Base-by-base conservation (phyloP, 768 basidiomycete species). In the Lactarius akahatsu region DNA sequence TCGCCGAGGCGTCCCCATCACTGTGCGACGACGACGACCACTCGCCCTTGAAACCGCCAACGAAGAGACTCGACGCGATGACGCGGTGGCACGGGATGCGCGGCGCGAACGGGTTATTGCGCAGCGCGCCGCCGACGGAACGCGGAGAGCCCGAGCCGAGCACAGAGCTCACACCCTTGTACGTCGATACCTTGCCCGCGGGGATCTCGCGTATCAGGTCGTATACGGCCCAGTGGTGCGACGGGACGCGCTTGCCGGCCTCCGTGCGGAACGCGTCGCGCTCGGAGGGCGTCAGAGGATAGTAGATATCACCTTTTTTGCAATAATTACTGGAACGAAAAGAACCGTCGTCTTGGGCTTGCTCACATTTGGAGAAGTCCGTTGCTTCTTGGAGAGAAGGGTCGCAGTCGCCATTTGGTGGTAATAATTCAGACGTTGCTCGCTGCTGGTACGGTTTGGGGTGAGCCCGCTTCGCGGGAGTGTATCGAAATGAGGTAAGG, bases 51-150 rank as follows among this genome's bases (percentile, higher is more conserved):
- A 85, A 89, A 0, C 89, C 89, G 2, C 87, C 88, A 15, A 89
- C 78, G 62, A 80, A 87, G 13, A 81, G 73, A 67, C 80, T 83
- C 0, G 86, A 83, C 0, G 87, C 85, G 16, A 90, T 82, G 61
- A 91, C 81, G 40, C 89, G 83, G 71, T 90, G 89, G 66, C 89
- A 91, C 0, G 89, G 89, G 5, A 90, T 79, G 65, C 78, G 81
- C 0, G 89, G 89, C 4, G 82, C 81, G 73, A 90, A 91, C 0
- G 89, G 88, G 70, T 90, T 90, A 59, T 78, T 80, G 50, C 85
- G 79, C 32, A 90, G 75, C 0, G 88, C 89, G 38, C 77, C 79
- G 23, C 89, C 89, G n/a, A 88, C 88, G 85, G 87, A 86, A 20
- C 86, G 85, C 36, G 87, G 84, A 6, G 86, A 88, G 13, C 86